Conservation (phyloP, 306 rosid species). For the Casuarina equisetifolia region DNA sequence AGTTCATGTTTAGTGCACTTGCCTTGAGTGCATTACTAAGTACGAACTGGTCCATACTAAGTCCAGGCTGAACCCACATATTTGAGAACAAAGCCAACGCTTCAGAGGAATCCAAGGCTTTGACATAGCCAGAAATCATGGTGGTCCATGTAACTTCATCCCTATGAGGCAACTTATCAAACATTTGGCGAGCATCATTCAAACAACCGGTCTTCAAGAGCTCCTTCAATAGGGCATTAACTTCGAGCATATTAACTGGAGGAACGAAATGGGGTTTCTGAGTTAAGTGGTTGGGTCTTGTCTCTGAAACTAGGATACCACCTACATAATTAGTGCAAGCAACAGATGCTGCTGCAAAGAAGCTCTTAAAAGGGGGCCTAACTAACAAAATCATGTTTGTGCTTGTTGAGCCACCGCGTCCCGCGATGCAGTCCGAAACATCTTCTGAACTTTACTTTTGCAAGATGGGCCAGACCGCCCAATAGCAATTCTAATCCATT, state of each 20-base stretch:
- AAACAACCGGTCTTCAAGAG: conserved; percentile 46
- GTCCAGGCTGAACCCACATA: conserved; percentile 49
- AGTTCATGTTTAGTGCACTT: conserved; percentile 50
- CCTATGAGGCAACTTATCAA: conserved; percentile 50
- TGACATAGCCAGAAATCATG: conserved; percentile 53
- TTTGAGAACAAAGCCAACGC: conserved; percentile 57
- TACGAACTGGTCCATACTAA: conserved; percentile 50
- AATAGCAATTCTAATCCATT: neutral
- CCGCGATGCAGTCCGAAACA: neutral
- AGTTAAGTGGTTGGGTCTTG: conserved; percentile 24
- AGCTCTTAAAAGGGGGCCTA: conserved; percentile 25
- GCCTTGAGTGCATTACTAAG: conserved; percentile 69
- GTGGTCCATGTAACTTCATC: conserved; percentile 67
- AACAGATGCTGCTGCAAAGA: conserved; percentile 34
- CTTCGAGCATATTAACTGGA: conserved; percentile 29
- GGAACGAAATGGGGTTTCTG: conserved; percentile 20
- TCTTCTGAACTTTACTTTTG: conserved; percentile 1
- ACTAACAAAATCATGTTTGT: conserved; percentile 26
- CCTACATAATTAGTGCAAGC: conserved; percentile 23
- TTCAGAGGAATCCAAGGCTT: conserved; percentile 37
- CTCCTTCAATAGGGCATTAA: conserved; percentile 55
- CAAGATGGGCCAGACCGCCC: neutral
- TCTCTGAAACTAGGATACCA: conserved; percentile 9
- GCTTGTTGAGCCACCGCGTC: conserved; percentile 8
- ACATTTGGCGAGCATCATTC: conserved; percentile 49